Evolutionary conservation across 2,329 filamentous ascomycete species (phyloP), one percentile per base, ranked within the genome.

Genomic region (Canariomyces notabilis): DNA sequence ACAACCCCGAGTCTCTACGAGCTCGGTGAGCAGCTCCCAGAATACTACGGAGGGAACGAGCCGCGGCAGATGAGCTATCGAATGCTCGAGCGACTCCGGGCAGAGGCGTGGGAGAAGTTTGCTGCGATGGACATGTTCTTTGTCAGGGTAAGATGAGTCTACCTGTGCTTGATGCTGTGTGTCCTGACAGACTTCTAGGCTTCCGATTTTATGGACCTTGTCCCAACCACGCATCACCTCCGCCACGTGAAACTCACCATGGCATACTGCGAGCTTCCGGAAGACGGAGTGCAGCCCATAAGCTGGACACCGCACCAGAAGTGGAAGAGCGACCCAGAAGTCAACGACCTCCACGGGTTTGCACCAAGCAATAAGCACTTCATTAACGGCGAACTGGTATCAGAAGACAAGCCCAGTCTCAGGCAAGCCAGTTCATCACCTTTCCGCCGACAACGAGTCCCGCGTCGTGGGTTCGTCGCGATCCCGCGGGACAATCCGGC

Each of bases 71-170:
- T 80, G 61, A 61, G 64, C 44, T 71, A 72, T 48, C 60, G 64
- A 37, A 65, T 62, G 11, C 68, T 69, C 31, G 68, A 76, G 52
- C 64, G 64, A 45, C 69, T 80, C 29, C 73, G 71, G 38, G 59
- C 64, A 21, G 71, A 74, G 35, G 74, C 76, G 12, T 71, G 70
- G 64, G 68, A 75, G 45, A 71, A 69, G 55, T 82, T 83, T 60
- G 63, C 72, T 49, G 70, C 72, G 15, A 74, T 77, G 59, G 76
- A 83, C 54, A 72, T 83, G 71, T 85, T 84, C 60, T 83, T 84
- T 57, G 75, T 85, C 52, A 83, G 82, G 71, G 79, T 83, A 64
- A 51, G 69, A 16, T 4, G 12, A 16, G 14, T 4, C 16, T n/a
- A 16, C n/a, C 9, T 9, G 7, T 11, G 14, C 15, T n/a, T n/a